These are phyloP conservation scores for Penicillium sp. DNA, from an alignment of 2,329 filamentous ascomycete species.

Conservation along the genomic window DNA sequence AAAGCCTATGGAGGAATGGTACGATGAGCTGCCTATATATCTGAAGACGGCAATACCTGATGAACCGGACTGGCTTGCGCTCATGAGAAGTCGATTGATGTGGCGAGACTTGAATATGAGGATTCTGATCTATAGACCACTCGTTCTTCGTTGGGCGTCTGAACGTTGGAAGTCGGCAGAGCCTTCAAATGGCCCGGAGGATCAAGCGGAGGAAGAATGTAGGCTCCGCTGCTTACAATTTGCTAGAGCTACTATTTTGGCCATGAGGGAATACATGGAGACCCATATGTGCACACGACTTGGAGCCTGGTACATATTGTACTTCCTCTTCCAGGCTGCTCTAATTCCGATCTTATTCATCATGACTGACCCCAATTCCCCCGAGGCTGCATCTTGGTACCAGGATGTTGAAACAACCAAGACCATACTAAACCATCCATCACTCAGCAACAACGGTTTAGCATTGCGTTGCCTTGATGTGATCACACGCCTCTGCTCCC, in stretches of 20 bases:
- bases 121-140: conserved; percentile 42
- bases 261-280: conserved; percentile 40
- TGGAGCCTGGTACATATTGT: conserved; percentile 44
- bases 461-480: conserved; percentile 38
- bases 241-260: conserved; percentile 39
- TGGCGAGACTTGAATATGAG: conserved; percentile 44
- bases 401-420: conserved; percentile 40
- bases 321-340: conserved; percentile 44
- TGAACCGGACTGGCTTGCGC: conserved; percentile 33
- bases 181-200: conserved; percentile 27
- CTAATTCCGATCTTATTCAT: conserved; percentile 42
- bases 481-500: conserved; percentile 35
- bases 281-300: conserved; percentile 38
- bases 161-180: conserved; percentile 31
- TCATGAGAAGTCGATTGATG: conserved; percentile 37
- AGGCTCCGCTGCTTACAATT: conserved; percentile 38
- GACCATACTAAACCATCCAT: conserved; percentile 35
- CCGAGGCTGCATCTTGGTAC: conserved; percentile 34
- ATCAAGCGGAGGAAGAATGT: conserved; percentile 35
- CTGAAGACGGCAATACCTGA: conserved; percentile 32
- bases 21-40: conserved; percentile 38
- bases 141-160: conserved; percentile 39
- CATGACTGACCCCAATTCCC: conserved; percentile 38
- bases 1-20: conserved; percentile 42
- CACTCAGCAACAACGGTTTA: conserved; percentile 36